Evolutionary conservation across 345 rosid genomes (phyloP).

Genomic region (Ceriops zippeliana): DNA sequence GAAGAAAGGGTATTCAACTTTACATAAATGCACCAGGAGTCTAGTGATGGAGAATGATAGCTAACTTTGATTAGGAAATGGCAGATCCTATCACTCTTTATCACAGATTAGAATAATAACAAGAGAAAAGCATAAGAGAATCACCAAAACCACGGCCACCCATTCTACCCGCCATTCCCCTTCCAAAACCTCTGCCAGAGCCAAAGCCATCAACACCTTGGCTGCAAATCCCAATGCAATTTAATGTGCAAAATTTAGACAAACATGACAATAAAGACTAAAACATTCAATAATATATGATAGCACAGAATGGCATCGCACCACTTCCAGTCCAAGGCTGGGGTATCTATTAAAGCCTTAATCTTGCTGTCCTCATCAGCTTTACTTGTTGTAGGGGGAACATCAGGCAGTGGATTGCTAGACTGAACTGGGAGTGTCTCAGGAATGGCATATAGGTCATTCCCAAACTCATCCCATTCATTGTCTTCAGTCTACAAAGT

Average conservation of each 20-base stretch:
- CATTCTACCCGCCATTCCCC: constrained; percentile 89
- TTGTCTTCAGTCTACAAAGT: constrained; percentile 59
- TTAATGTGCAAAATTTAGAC: neutral
- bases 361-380: constrained; percentile 96
- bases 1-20: neutral
- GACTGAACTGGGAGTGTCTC: constrained; percentile 53
- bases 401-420: constrained; percentile 46
- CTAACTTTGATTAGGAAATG: no score
- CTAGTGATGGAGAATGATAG: neutral
- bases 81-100: neutral
- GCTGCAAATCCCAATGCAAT: constrained; percentile 42
- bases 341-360: constrained; percentile 86
- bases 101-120: neutral
- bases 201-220: constrained; percentile 85
- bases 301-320: constrained; percentile 29
- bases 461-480: constrained; percentile 97
- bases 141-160: constrained; percentile 97
- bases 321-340: constrained; percentile 99
- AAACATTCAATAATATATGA: neutral
- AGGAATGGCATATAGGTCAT: constrained; percentile 86
- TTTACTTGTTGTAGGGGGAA: constrained; percentile 57
- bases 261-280: constrained; percentile 5
- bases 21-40: neutral
- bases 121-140: constrained; percentile 19
- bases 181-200: constrained; percentile 88